Evolutionary conservation across 805 yeast species (phyloP).

Genomic region (Hanseniaspora thailandica): DNA sequence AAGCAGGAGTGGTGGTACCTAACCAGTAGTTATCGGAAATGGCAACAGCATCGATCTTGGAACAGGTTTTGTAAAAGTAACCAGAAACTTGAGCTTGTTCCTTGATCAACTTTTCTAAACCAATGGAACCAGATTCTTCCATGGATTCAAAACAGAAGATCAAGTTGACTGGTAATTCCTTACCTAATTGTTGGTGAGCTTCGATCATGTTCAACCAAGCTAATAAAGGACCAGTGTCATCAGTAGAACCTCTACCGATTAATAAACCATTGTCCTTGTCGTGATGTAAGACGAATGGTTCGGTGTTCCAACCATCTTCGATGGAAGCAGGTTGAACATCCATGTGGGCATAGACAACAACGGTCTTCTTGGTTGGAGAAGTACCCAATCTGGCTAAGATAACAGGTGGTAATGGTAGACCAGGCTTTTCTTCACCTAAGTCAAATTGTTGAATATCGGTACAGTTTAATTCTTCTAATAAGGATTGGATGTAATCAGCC

Average conservation of each 20-base stretch:
- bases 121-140: conserved; percentile 96
- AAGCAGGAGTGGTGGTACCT: conserved; percentile 91
- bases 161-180: conserved; percentile 87
- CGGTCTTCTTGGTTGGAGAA: conserved; percentile 62
- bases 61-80: conserved; percentile 45
- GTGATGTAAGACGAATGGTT: conserved; percentile 66
- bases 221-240: conserved; percentile 95
- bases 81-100: conserved; percentile 46
- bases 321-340: conserved; percentile 93
- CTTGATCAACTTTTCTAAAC: conserved; percentile 73
- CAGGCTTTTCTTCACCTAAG: conserved; percentile 83
- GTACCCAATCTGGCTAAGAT: conserved; percentile 80
- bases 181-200: conserved; percentile 74
- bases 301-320: conserved; percentile 93
- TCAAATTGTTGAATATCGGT: conserved; percentile 69
- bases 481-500: conserved; percentile 67
- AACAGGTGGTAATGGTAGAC: conserved; percentile 78
- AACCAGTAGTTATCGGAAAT: conserved; percentile 97
- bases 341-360: conserved; percentile 89
- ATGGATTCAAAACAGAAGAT: conserved; percentile 93
- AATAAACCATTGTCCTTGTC: conserved; percentile 56
- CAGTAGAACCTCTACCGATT: conserved; percentile 90
- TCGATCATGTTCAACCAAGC: conserved; percentile 92
- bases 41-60: conserved; percentile 85
- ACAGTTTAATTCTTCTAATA: conserved; percentile 65